Base-by-base conservation (phyloP, 1,284 basidiomycete species). In the Schizopora paradoxa region DNA sequence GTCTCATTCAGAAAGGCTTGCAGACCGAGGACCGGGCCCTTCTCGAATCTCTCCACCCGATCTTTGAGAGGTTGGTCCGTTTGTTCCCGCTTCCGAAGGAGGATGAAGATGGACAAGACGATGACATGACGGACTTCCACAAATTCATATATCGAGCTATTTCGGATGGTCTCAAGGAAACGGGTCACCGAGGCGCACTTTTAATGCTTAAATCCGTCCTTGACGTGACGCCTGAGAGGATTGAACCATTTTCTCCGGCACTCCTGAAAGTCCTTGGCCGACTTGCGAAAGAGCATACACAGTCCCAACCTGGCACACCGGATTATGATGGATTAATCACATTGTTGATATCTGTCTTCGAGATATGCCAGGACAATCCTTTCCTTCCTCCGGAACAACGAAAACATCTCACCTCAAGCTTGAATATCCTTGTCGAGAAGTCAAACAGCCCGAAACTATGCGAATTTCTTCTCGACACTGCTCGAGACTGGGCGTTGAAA, bases 201-300 rank as follows among this genome's bases (percentile, higher is more conserved):
- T 75, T 92, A 51, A 85, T 99, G 71, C 72, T 99, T 44, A 86
- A 90, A 60, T 88, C 91, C 0, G 86, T 95, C 57, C 83, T 93
- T n/a, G 79, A 88, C 55, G 77, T 83, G 25, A 76, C 82, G 19
- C 88, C 92, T 0, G 86, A 92, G 58, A 82, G 90, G 45, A 81
- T 95, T 39, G 93, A 99, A 56, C 72, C 76, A 0, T 94, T 95
- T 64, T 73, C 86, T 27, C 67, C 74, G 1, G 73, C 79, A 7
- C 72, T 98, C 10, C 82, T 93, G 68, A 94, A 89, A 60, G 76
- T 96, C 5, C 76, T 98, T 43, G 84, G 80, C 56, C 91, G 87
- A 61, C 73, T 96, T 19, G 80, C 86, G 48, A 94, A 93, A 63
- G 94, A 98, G 23, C 94, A 98, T 58, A 77, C 91, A 6, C 75